A percentile compares a stretch with the other conserved stretches of the same genome.
These are phyloP conservation scores for Singerocomus inundabilis DNA, from an alignment of 1,284 basidiomycete genomes.

Conservation along the genomic window DNA sequence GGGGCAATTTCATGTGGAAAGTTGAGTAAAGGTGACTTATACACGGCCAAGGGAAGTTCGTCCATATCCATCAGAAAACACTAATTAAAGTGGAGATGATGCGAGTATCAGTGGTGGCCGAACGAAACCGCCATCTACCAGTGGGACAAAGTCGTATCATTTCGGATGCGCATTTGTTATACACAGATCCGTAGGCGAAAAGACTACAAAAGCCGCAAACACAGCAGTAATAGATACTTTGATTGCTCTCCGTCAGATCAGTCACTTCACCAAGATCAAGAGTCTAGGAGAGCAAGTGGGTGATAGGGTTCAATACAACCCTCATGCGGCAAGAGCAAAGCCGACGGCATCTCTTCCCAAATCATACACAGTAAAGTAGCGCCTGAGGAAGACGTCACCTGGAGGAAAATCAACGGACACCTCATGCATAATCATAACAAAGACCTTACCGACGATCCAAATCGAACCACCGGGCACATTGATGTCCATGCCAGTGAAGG, in stretches of 20 bases:
- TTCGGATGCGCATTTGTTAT: not conserved
- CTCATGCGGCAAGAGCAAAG: constrained; percentile 54
- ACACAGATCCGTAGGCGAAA: not conserved
- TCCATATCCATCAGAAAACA: constrained; percentile 16
- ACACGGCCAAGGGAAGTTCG: not conserved
- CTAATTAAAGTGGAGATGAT: not conserved
- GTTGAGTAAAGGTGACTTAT: constrained; percentile 4
- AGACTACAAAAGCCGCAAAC: constrained; percentile 1
- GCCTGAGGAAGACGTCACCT: constrained; percentile 86
- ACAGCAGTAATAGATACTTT: not conserved
- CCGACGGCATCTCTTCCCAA: constrained; percentile 83
- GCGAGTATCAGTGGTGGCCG: not conserved
- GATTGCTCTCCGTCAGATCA: constrained; percentile 11
- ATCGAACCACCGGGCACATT: constrained; percentile 84
- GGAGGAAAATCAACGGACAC: constrained; percentile 9
- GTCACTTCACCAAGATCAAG: constrained; percentile 6
- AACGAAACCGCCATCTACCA: not conserved
- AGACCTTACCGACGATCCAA: constrained; percentile 86
- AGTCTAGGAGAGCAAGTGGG: constrained; percentile 1
- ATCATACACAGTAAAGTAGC: constrained; percentile 95
- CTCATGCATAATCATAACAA: constrained; percentile 6
- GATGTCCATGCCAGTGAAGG: constrained; percentile 93
- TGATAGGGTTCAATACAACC: not conserved
- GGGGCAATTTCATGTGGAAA: constrained; percentile 8
- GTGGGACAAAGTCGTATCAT: constrained; percentile 1